Percentiles rank a stretch among this genome's conserved stretches.
These are phyloP conservation scores for Lodderomyces elongisporus DNA, from an alignment of 1,139 yeast genomes.

Conservation along the genomic window DNA sequence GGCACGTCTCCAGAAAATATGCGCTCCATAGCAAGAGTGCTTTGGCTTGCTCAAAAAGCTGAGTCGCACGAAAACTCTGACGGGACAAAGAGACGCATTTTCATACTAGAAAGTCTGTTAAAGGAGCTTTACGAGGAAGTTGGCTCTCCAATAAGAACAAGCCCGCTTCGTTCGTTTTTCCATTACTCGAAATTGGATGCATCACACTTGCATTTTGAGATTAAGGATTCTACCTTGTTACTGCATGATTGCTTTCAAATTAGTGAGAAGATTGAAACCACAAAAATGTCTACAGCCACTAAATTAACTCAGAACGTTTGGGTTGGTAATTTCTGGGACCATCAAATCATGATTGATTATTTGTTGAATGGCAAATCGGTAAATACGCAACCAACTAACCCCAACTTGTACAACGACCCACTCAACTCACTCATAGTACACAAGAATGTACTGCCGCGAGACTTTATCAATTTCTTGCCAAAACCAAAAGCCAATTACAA, in stretches of 20 bases:
- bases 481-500: constrained; percentile 37
- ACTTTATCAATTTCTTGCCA: constrained; percentile 22
- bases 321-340: constrained; percentile 70
- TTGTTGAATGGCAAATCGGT: constrained; percentile 13
- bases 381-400: constrained; percentile 1
- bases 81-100: constrained; percentile 14
- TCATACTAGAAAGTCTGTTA: constrained; percentile 11
- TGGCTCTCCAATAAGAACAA: constrained; percentile 1
- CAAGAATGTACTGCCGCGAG: constrained; percentile 1
- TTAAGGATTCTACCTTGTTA: constrained; percentile 6
- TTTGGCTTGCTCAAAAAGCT: constrained; percentile 51
- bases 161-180: constrained; percentile 7
- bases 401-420: constrained; percentile 47
- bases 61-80: constrained; percentile 16
- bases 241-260: constrained; percentile 73
- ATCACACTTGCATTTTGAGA: constrained; percentile 4
- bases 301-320: constrained; percentile 54
- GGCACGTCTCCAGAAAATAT: constrained; percentile 34
- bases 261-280: constrained; percentile 75
- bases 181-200: constrained; percentile 7
- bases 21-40: constrained; percentile 41
- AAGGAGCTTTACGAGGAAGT: constrained; percentile 2
- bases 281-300: constrained; percentile 80
- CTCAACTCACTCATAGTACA: constrained; percentile 14
- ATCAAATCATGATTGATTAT: constrained; percentile 31